phyloP scores from a whole-genome alignment of 1,284 basidiomycete species.

The Moesziomyces aphidis region DNA sequence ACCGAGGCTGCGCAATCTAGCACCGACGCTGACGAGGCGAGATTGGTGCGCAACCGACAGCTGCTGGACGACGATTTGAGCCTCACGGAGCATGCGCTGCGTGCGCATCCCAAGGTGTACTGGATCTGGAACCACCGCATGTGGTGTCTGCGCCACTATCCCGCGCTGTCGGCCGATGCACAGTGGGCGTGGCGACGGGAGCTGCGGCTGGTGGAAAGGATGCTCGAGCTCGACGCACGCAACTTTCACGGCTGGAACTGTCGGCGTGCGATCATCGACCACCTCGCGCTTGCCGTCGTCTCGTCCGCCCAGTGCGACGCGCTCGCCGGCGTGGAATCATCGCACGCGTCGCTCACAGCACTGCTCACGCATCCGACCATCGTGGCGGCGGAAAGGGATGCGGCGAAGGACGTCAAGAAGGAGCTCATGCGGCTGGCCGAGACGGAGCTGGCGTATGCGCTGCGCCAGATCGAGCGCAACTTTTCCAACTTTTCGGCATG shows the following conservation, averaged over 20 bases:
- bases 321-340: neutral
- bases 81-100: slow-evolving; percentile 60
- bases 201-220: slow-evolving; percentile 61
- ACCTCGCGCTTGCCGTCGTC: slow-evolving; percentile 41
- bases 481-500: slow-evolving; percentile 99
- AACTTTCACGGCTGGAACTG: slow-evolving; percentile 67
- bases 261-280: slow-evolving; percentile 55
- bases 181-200: slow-evolving; percentile 58
- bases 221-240: slow-evolving; percentile 64
- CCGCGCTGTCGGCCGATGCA: neutral
- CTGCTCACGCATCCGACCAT: slow-evolving; percentile 11
- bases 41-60: slow-evolving; percentile 2
- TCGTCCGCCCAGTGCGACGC: neutral
- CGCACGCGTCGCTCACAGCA: slow-evolving; percentile 11
- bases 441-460: slow-evolving; percentile 71
- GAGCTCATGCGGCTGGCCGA: slow-evolving; percentile 40
- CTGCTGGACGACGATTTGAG: slow-evolving; percentile 58
- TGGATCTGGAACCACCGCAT: slow-evolving; percentile 68
- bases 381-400: neutral
- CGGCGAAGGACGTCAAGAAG: neutral
- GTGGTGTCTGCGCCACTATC: slow-evolving; percentile 61
- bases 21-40: slow-evolving; percentile 1
- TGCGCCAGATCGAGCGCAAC: slow-evolving; percentile 89
- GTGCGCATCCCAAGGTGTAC: slow-evolving; percentile 66
- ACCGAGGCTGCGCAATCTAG: neutral